Evolutionary conservation across 495 filamentous ascomycete species (phyloP), one percentile per base, ranked within the genome.

Genomic region (Xylaria cubensis): DNA sequence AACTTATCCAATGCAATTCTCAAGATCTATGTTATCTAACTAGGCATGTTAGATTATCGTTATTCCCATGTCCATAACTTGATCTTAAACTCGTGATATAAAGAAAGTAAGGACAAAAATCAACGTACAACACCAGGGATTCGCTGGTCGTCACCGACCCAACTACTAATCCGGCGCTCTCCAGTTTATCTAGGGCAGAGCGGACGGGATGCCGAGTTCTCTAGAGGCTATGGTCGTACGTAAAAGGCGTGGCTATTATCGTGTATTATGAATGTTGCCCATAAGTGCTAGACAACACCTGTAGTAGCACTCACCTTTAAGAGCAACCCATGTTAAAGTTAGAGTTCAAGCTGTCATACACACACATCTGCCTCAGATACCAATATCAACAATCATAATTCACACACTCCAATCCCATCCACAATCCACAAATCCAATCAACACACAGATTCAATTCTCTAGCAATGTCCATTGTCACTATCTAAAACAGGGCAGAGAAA

Each of bases 141-240:
- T 84, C 81, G 78, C 82, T 79, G 77, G 78, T 85, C 78, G 79
- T 84, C 84, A 84, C 80, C 83, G 77, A 85, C 82, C 80, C 78
- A 80, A 85, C 79, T 83, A 83, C 83, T 83, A 75, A 74, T 82
- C 77, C 48, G 75, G 74, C 78, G 63, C 15, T 59, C 24, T 36
- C 61, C 5, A 51, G 72, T 71, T 80, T 79, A 75, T 75, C 74
- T 78, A 81, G 69, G 80, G 78, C 69, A 81, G 82, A 83, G 78
- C 82, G 77, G 80, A 83, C 82, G 78, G 82, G 80, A 80, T 81
- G 72, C 80, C 81, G 75, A 78, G 75, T 79, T 77, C 46, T 80
- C 78, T 66, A 63, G 41, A 64, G 67, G 56, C n/a, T 77, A 77
- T 77, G 73, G 75, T 74, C 73, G 75, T 76, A 76, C 66, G 51